Base-by-base conservation (phyloP, 176 grass and related monocot genomes). In the Aegilops tauschii region DNA sequence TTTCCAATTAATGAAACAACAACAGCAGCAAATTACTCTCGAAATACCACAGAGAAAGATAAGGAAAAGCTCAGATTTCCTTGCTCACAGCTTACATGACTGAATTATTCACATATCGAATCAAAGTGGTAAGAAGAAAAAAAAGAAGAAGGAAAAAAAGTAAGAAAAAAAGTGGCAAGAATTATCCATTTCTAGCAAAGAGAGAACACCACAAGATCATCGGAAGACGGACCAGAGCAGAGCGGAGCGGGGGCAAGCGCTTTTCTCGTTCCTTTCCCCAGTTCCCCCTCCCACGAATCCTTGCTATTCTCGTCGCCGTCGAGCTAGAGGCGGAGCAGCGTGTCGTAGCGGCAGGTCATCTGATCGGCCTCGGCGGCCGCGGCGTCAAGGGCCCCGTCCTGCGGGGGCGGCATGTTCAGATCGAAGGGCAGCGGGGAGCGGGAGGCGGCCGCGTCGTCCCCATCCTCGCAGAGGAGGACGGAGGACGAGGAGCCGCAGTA, bases 401-500 rank as follows among this genome's bases (percentile, higher is more conserved):
- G 65, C 17, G 90, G 93, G 13, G 93, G 87, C 61, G 88, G 93
- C 50, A 95, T 73, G 90, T 95, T 95, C 86, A 95, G 88, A 91
- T 95, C 93, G 86, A 93, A 95, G 9, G 86, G 91, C 80, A 87
- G 87, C 16, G 88, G 89, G 56, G 86, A n/a, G 54, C 65, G 82
- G 34, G 90, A 92, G 30, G 82, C 90, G 1, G 54, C 86, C 6
- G 71, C 91, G 71, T 86, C 80, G 47, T 90, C 93, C 56, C 18
- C 66, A 45, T 73, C 88, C 6, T 89, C 93, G 82, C 82, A 95
- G 47, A 95, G 79, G 49, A 95, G 75, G 40, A 93, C 93, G 56
- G 91, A 95, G 42, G 91, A 92, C 1, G 93, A 95, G 20, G 93
- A 95, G 37, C 91, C 93, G 89, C 93, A 95, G 88, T 88, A 95